Conservation (phyloP, 2,329 filamentous ascomycete species). For the Nannizzia gypsea region DNA sequence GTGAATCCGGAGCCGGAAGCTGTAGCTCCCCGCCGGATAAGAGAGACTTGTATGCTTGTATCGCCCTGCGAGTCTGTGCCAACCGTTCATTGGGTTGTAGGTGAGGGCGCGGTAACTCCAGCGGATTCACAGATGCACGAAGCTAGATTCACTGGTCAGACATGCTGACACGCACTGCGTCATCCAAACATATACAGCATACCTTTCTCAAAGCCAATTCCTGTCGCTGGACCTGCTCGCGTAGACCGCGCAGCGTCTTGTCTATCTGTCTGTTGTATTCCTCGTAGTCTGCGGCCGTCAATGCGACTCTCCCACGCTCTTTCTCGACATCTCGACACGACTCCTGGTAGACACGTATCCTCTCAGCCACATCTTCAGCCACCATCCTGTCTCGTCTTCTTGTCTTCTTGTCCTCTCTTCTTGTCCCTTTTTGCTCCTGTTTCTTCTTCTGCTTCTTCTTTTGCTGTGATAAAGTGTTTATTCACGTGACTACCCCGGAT, state of each 20-base stretch:
- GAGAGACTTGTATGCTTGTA: slow-evolving; percentile 54
- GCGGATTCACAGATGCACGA: slow-evolving; percentile 20
- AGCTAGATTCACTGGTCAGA: slow-evolving; percentile 20
- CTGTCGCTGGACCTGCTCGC: slow-evolving; percentile 40
- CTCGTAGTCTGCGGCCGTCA: slow-evolving; percentile 21
- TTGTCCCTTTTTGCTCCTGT: background rate
- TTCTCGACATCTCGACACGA: slow-evolving; percentile 26
- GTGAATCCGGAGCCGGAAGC: slow-evolving; percentile 54
- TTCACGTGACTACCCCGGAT: background rate
- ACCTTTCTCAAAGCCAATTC: slow-evolving; percentile 38
- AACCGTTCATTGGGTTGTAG: slow-evolving; percentile 25
- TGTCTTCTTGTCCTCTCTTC: background rate
- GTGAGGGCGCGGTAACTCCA: slow-evolving; percentile 21
- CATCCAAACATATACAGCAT: slow-evolving; percentile 10
- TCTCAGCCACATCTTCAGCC: slow-evolving; percentile 10
- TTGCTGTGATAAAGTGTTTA: background rate
- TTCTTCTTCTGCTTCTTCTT: background rate
- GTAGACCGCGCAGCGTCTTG: slow-evolving; percentile 55
- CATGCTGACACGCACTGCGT: slow-evolving; percentile 9
- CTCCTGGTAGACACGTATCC: slow-evolving; percentile 20
- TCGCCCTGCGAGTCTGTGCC: slow-evolving; percentile 43
- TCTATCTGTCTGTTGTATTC: slow-evolving; percentile 40
- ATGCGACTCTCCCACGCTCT: slow-evolving; percentile 21
- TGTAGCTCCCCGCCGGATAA: slow-evolving; percentile 48
- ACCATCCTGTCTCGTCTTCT: slow-evolving; percentile 5